Evolutionary conservation across 179 eudicot genomes (phyloP), one percentile per base, ranked within the genome.

Genomic region (Beta corolliflora): DNA sequence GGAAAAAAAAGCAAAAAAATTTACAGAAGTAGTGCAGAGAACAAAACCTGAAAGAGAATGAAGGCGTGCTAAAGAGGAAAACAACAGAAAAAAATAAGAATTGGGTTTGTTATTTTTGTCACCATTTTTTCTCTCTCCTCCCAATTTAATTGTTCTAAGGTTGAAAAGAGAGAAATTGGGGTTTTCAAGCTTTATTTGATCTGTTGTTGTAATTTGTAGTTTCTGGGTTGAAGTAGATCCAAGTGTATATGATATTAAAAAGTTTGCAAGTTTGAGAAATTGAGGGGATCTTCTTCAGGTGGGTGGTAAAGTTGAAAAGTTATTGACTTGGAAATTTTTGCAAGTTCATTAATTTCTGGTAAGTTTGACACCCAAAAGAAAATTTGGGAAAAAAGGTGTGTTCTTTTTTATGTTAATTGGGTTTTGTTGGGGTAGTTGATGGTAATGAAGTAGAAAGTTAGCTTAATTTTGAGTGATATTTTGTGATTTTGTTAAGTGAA

Each of bases 1-100:
- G 9, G 19, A 63, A 63, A 63, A 25, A 25, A 63, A 63, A 29
- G 67, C 36, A 36, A 18, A 19, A 70, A 44, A 8, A 44, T 70
- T 41, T 59, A 41, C 54, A 78, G 61, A 76, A 77, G 69, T 64
- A 80, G 36, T 59, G 66, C 77, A 77, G 81, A 87, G 84, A 64
- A 79, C 84, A 81, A 77, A 68, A 75, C 72, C 78, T 69, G 83
- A 73, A 66, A 73, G 63, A 81, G 81, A 89, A 81, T 71, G 87
- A 81, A 85, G 80, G 85, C 82, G 81, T 84, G 86, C 64, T 83
- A 68, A 80, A 73, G 82, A 76, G 88, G 82, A 73, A 76, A 87
- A 79, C 77, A 83, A 74, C 80, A 82, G 61, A 73, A 71, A 75
- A 76, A 65, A 55, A 71, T 65, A 81, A 77, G 73, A 58, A 25